Percentiles rank a stretch among this genome's conserved stretches.
phyloP scores from a whole-genome alignment of 2,329 filamentous ascomycete species.

The Monosporascus sp. region DNA sequence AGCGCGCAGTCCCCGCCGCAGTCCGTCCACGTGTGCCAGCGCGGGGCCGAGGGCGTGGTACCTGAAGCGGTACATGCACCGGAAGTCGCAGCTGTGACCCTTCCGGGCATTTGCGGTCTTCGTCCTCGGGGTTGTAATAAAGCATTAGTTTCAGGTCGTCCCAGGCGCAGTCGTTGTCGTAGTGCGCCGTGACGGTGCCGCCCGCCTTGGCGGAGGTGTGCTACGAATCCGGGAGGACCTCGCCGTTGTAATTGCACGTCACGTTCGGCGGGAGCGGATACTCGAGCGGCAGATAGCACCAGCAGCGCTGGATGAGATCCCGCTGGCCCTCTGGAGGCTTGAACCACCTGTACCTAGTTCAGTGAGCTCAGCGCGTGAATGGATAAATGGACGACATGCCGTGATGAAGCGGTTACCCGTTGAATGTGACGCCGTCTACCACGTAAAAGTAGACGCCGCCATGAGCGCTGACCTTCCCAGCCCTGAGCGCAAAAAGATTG shows the following conservation, averaged over 20 bases:
- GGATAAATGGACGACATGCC: not conserved
- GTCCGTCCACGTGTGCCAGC: not conserved
- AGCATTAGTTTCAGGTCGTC: not conserved
- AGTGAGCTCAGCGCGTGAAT: not conserved
- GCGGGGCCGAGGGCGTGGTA: not conserved
- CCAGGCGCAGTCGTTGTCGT: not conserved
- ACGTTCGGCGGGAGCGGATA: not conserved
- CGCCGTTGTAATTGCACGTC: not conserved
- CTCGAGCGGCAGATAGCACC: not conserved
- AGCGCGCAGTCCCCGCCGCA: not conserved
- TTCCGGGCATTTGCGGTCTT: not conserved
- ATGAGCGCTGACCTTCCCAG: not conserved
- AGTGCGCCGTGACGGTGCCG: not conserved
- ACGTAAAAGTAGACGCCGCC: not conserved
- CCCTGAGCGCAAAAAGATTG: too few species aligned
- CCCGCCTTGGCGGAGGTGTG: not conserved
- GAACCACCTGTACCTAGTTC: not conserved
- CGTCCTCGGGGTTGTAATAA: not conserved
- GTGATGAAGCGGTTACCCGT: not conserved
- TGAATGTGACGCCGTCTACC: not conserved
- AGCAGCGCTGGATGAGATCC: not conserved
- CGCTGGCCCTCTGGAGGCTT: conserved; percentile 1
- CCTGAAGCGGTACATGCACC: not conserved
- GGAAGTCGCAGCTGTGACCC: not conserved
- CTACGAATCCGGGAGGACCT: not conserved